A percentile compares a stretch with the other conserved stretches of the same genome.
Evolutionary conservation across 2,329 filamentous ascomycete species (phyloP).

Genomic region (Hirsutella minnesotensis): DNA sequence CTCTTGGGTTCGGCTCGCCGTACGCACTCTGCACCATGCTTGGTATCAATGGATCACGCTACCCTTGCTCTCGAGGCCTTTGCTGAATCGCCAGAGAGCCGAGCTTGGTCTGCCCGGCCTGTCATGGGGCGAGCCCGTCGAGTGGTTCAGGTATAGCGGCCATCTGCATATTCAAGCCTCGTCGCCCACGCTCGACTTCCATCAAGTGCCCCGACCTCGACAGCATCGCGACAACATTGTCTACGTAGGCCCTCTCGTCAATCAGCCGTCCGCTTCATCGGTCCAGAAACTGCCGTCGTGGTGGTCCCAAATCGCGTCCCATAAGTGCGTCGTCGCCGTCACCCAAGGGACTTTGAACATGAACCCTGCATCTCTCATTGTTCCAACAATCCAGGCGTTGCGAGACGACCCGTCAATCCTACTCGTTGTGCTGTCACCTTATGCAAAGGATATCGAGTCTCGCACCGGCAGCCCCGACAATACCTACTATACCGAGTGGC

Average conservation of each 20-base stretch:
- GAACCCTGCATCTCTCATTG: conserved; percentile 22
- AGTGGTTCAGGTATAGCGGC: conserved; percentile 22
- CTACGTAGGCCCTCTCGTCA: conserved; percentile 24
- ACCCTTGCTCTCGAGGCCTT: conserved; percentile 11
- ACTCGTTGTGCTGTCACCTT: conserved; percentile 21
- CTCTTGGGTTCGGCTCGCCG: conserved; percentile 9
- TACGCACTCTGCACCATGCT: not conserved
- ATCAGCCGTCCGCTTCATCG: conserved; percentile 5
- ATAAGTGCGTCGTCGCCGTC: conserved; percentile 20
- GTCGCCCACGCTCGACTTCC: conserved; percentile 20
- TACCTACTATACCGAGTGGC: conserved; percentile 19
- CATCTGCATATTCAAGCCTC: conserved; percentile 27
- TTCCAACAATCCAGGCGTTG: conserved; percentile 24
- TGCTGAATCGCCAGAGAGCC: conserved; percentile 19
- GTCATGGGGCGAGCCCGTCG: conserved; percentile 16
- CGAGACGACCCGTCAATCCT: conserved; percentile 13
- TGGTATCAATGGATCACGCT: not conserved
- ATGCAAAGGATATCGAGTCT: conserved; percentile 13
- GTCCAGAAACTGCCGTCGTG: conserved; percentile 15
- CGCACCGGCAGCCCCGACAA: conserved; percentile 12
- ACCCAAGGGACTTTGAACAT: conserved; percentile 26
- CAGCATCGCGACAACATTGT: conserved; percentile 9
- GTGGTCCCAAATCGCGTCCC: conserved; percentile 17
- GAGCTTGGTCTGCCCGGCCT: conserved; percentile 15
- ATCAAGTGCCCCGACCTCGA: conserved; percentile 11